These are phyloP conservation scores for Patellifolia procumbens DNA, from an alignment of 179 eudicot species.

Conservation along the genomic window DNA sequence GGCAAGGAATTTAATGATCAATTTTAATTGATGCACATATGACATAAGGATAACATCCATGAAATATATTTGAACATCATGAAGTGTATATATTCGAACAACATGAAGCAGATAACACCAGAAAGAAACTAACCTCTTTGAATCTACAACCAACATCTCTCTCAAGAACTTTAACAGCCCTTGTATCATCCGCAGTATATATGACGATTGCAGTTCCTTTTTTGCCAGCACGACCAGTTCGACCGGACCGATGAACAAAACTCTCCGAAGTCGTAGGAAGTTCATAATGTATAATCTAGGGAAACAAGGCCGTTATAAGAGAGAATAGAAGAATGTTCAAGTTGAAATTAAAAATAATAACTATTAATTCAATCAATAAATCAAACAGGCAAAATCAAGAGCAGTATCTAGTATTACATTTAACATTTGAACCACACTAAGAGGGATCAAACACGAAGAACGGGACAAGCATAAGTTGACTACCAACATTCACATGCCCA, in stretches of 20 bases:
- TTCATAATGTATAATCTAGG: conserved; percentile 80
- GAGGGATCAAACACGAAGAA: neutral
- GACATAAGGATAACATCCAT: neutral
- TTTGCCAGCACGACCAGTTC: conserved; percentile 98
- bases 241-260: conserved; percentile 93
- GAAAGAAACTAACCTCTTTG: conserved; percentile 43
- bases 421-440: neutral
- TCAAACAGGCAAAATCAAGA: neutral
- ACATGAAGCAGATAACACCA: neutral
- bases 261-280: conserved; percentile 74
- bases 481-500: neutral
- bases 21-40: neutral
- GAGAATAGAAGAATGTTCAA: neutral
- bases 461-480: neutral
- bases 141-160: conserved; percentile 77
- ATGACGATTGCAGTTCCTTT: conserved; percentile 76
- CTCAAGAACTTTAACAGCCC: conserved; percentile 63
- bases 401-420: too few species aligned
- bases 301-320: neutral
- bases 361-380: too few species aligned
- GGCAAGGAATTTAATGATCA: neutral
- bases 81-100: neutral
- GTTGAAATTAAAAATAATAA: neutral
- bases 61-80: neutral
- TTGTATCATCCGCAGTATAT: conserved; percentile 46